Evolutionary conservation across 257 asterid species (phyloP).

Genomic region (Nemophila menziesii): DNA sequence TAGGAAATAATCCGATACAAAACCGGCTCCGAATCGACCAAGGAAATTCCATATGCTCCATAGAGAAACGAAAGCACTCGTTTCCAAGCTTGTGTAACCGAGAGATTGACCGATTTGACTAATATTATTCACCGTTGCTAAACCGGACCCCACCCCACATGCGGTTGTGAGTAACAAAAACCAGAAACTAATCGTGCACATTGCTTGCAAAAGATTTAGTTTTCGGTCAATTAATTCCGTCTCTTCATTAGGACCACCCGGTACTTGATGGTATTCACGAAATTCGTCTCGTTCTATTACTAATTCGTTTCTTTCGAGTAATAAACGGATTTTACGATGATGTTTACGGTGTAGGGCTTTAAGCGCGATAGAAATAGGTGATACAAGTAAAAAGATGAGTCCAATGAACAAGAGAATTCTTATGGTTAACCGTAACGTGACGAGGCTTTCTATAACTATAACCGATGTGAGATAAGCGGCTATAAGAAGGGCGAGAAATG

Average conservation of each 20-base stretch:
- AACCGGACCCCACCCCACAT: conserved; percentile 92
- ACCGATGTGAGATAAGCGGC: conserved; percentile 66
- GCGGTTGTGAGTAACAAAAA: conserved; percentile 51
- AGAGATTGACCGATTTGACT: conserved; percentile 88
- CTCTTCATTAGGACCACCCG: conserved; percentile 28
- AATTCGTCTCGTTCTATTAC: conserved; percentile 26
- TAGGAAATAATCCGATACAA: conserved; percentile 59
- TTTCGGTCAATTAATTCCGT: conserved; percentile 21
- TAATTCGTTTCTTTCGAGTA: conserved; percentile 62
- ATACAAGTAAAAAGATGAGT: conserved; percentile 47
- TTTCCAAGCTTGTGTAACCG: conserved; percentile 48
- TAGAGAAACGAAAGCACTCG: conserved; percentile 56
- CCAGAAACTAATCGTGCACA: conserved; percentile 61
- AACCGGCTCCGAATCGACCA: conserved; percentile 85
- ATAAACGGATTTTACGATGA: conserved; percentile 36
- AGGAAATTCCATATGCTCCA: conserved; percentile 94
- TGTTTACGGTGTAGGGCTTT: conserved; percentile 52
- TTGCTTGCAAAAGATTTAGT: conserved; percentile 51
- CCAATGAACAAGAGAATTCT: conserved; percentile 30
- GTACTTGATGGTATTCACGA: conserved; percentile 28
- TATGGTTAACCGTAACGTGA: conserved; percentile 26
- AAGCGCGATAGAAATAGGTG: conserved; percentile 39
- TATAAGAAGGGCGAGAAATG: conserved; percentile 42
- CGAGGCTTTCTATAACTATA: conserved; percentile 41
- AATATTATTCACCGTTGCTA: conserved; percentile 79